These are phyloP conservation scores for Knoxdaviesia capensis DNA, from an alignment of 2,329 filamentous ascomycete genomes.

Conservation along the genomic window DNA sequence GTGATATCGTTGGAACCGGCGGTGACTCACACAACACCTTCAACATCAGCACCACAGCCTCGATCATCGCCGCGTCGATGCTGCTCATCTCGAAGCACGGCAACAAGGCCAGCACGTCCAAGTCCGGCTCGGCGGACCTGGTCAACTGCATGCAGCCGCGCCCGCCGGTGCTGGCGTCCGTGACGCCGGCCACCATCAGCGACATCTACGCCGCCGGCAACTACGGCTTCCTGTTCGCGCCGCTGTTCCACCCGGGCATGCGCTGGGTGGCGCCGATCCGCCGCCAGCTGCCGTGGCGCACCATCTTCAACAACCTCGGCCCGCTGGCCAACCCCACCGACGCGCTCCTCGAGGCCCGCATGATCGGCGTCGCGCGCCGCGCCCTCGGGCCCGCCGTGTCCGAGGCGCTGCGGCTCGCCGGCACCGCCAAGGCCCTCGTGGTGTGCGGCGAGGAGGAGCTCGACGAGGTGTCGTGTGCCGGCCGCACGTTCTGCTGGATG, in stretches of 20 bases:
- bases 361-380: constrained; percentile 80
- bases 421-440: constrained; percentile 66
- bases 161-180: constrained; percentile 52
- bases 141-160: constrained; percentile 54
- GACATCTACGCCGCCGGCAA: constrained; percentile 62
- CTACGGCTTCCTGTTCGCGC: constrained; percentile 90
- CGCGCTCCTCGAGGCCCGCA: constrained; percentile 62
- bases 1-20: constrained; percentile 93
- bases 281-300: constrained; percentile 77
- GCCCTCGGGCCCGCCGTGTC: constrained; percentile 80
- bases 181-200: constrained; percentile 51
- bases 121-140: constrained; percentile 87
- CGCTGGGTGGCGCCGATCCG: constrained; percentile 70
- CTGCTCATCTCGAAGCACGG: constrained; percentile 87
- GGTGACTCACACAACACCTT: constrained; percentile 95
- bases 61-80: constrained; percentile 72
- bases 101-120: constrained; percentile 85
- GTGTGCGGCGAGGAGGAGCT: constrained; percentile 90
- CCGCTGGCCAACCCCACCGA: constrained; percentile 85
- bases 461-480: constrained; percentile 87
- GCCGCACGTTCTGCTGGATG: constrained; percentile 76
- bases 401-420: constrained; percentile 58
- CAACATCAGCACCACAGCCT: constrained; percentile 92
- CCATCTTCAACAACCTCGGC: constrained; percentile 92
- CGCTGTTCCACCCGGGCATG: constrained; percentile 93